Evolutionary conservation across 352 stramenopile species (phyloP).

Genomic region (Pythium periplocum): DNA sequence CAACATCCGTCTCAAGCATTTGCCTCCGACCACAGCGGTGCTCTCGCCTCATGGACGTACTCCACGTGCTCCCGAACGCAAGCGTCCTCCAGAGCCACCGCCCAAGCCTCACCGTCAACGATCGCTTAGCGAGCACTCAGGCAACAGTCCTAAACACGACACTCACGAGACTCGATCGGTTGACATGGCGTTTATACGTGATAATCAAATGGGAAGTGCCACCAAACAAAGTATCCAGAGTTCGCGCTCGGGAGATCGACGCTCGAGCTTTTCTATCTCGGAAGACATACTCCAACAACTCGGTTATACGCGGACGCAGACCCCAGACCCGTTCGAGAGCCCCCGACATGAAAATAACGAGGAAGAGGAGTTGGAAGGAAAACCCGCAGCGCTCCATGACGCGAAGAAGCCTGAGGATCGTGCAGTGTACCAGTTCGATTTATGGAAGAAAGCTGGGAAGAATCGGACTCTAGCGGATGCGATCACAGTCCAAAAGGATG

Average conservation of each 20-base stretch:
- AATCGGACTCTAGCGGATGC: slow-evolving; percentile 37
- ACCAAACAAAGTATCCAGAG: slow-evolving; percentile 8
- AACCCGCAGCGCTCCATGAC: slow-evolving; percentile 1
- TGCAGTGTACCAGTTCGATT: slow-evolving; percentile 37
- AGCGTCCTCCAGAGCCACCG: slow-evolving; percentile 7
- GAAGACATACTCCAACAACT: slow-evolving; percentile 43
- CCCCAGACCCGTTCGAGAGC: background rate
- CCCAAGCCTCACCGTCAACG: background rate
- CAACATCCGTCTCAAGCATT: slow-evolving; percentile 24
- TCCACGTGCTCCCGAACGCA: slow-evolving; percentile 11
- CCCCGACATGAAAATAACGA: slow-evolving; percentile 12
- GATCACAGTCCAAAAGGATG: slow-evolving; percentile 27
- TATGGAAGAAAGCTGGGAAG: slow-evolving; percentile 54
- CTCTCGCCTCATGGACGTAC: slow-evolving; percentile 17
- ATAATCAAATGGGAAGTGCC: slow-evolving; percentile 9
- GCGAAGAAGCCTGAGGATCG: slow-evolving; percentile 6
- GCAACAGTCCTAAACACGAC: too few species aligned
- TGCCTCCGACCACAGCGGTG: slow-evolving; percentile 1
- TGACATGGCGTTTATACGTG: background rate
- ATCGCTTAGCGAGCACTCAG: too few species aligned
- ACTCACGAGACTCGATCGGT: too few species aligned
- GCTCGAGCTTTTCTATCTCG: slow-evolving; percentile 64
- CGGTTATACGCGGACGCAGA: slow-evolving; percentile 23
- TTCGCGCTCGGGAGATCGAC: slow-evolving; percentile 25
- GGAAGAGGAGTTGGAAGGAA: slow-evolving; percentile 14